phyloP scores from a whole-genome alignment of 352 stramenopile genomes.

The Aphanomyces cochlioides region DNA sequence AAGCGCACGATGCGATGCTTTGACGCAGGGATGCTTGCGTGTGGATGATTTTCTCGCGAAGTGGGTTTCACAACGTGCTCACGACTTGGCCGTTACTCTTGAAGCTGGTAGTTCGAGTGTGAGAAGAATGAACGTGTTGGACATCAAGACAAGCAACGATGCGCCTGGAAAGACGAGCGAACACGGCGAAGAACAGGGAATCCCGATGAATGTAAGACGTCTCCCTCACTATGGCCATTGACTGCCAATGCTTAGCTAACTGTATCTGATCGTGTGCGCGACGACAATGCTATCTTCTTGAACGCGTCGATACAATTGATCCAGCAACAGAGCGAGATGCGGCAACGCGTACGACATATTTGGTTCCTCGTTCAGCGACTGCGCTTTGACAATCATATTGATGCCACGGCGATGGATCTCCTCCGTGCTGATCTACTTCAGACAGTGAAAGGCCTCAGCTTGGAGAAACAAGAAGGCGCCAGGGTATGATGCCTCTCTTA shows the following conservation, averaged over 20 bases:
- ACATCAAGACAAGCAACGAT: too few species aligned
- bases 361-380: conserved; percentile 61
- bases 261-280: neutral
- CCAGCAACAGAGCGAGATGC: conserved; percentile 57
- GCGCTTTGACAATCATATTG: conserved; percentile 42
- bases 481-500: too few species aligned
- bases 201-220: too few species aligned
- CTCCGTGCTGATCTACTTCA: conserved; percentile 41
- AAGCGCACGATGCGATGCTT: too few species aligned
- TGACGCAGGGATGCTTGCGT: too few species aligned
- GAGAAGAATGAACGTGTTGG: too few species aligned
- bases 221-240: neutral
- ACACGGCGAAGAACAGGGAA: too few species aligned
- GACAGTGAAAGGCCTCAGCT: conserved; percentile 45
- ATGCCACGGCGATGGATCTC: conserved; percentile 37
- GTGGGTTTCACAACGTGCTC: too few species aligned
- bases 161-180: too few species aligned
- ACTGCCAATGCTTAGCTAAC: neutral
- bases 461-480: conserved; percentile 56
- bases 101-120: too few species aligned
- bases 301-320: conserved; percentile 53
- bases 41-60: too few species aligned
- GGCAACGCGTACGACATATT: conserved; percentile 53
- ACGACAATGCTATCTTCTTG: conserved; percentile 10
- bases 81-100: too few species aligned